These are phyloP conservation scores for Volutella citrinella DNA, from an alignment of 2,329 filamentous ascomycete genomes.

Conservation along the genomic window DNA sequence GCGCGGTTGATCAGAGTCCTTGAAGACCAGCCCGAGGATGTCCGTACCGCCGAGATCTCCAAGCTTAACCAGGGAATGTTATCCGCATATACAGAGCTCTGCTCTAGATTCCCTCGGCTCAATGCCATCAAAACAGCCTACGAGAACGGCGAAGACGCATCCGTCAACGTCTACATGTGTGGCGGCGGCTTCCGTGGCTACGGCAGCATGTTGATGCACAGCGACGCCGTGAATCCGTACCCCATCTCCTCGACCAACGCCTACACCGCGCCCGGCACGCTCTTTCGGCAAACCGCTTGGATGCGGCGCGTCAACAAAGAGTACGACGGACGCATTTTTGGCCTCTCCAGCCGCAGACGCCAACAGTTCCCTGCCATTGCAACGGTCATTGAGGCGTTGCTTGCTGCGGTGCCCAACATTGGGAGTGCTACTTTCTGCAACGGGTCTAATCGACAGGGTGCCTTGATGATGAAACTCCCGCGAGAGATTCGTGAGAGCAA, in stretches of 20 bases:
- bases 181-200: constrained; percentile 90
- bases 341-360: constrained; percentile 76
- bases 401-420: constrained; percentile 66
- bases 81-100: constrained; percentile 55
- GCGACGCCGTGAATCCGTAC: constrained; percentile 70
- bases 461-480: constrained; percentile 69
- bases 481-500: constrained; percentile 56
- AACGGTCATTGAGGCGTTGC: constrained; percentile 73
- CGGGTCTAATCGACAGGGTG: constrained; percentile 83
- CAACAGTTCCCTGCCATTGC: constrained; percentile 81
- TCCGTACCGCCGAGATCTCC: constrained; percentile 44
- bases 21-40: constrained; percentile 35
- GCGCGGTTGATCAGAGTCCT: constrained; percentile 54
- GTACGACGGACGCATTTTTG: constrained; percentile 60
- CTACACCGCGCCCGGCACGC: constrained; percentile 61
- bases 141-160: constrained; percentile 28
- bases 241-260: constrained; percentile 81
- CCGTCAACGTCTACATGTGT: constrained; percentile 76
- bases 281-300: constrained; percentile 54
- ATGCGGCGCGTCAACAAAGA: constrained; percentile 51
- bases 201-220: constrained; percentile 83
- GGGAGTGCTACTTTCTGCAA: constrained; percentile 78
- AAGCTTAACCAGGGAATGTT: constrained; percentile 58
- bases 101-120: constrained; percentile 49
- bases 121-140: constrained; percentile 34